Evolutionary conservation across 208 protist genomes (phyloP), one percentile per base, ranked within the genome.

Genomic region (Herpetomonas samuelpessoai): DNA sequence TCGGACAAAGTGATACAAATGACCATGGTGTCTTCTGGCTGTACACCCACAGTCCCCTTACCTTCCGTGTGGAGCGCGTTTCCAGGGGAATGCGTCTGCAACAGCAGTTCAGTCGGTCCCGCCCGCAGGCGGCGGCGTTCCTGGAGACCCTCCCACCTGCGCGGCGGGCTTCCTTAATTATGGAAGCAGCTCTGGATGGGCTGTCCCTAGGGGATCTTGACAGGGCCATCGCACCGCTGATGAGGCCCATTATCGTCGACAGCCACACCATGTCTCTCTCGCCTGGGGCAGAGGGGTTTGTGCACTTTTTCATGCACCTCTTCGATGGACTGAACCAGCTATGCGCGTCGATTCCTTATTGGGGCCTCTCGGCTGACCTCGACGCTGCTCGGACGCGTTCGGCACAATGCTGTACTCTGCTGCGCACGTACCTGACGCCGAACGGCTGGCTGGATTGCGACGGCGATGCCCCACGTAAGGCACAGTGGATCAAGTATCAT

Each of bases 11-110:
- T 9, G 44, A 48, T 48, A 19, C 4, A 9, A 9, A 19, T 19
- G 19, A 53, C 39, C 62, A 50, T 18, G 57, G 70, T 47, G 70
- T 44, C 0, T 70, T 91, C 71, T 62, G 73, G 64, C 65, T 88
- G 6, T 91, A 91, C 55, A 81, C 74, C 16, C 53, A 35, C 26
- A 64, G 61, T 53, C 74, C 75, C 26, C 62, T 76, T 26, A 52
- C 79, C 2, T 64, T 74, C 19, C 67, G 64, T 18, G 68, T 87
- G 26, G 64, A 60, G 7, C 67, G 71, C 46, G 67, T 82, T 35
- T 67, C 70, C 16, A 58, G 62, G 10, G 71, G 76, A 12, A 66
- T 69, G 62, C 68, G 68, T 27, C 65, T 82, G 48, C 61, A 61
- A 59, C 61, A 71, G 44, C 55, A 65, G 22, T 78, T 78, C 53